These are phyloP conservation scores for Metarhizium humberi DNA, from an alignment of 2,329 filamentous ascomycete genomes.

Conservation along the genomic window DNA sequence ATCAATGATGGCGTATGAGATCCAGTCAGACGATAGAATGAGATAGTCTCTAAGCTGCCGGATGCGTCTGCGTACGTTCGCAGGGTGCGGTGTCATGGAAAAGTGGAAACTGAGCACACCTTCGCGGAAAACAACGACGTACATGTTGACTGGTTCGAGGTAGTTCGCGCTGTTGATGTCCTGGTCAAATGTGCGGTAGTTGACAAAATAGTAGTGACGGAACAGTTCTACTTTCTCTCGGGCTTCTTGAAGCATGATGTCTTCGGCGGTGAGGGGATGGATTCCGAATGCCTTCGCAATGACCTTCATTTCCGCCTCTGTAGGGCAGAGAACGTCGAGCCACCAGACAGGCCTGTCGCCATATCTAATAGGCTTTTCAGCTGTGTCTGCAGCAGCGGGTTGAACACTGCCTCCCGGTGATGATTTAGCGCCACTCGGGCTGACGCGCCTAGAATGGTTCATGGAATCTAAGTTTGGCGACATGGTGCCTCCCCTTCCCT, in stretches of 20 bases:
- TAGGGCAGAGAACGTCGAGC: conserved; percentile 86
- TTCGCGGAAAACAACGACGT: conserved; percentile 92
- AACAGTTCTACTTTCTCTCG: conserved; percentile 98
- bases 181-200: conserved; percentile 96
- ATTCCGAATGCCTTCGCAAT: conserved; percentile 90
- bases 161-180: conserved; percentile 84
- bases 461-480: conserved; percentile 21
- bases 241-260: conserved; percentile 94
- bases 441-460: conserved; percentile 34
- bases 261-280: conserved; percentile 88
- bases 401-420: conserved; percentile 20
- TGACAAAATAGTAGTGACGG: conserved; percentile 96
- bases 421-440: conserved; percentile 35
- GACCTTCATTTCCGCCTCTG: conserved; percentile 91
- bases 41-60: conserved; percentile 91
- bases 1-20: conserved; percentile 95
- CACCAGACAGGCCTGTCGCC: conserved; percentile 92
- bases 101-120: conserved; percentile 96
- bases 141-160: conserved; percentile 93
- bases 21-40: conserved; percentile 91
- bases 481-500: conserved; percentile 13
- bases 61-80: conserved; percentile 88
- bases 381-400: conserved; percentile 11
- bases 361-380: conserved; percentile 43
- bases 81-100: conserved; percentile 88